Evolutionary conservation across 768 basidiomycete species (phyloP), one percentile per base, ranked within the genome.

Genomic region (Calocybe gangraenosa): DNA sequence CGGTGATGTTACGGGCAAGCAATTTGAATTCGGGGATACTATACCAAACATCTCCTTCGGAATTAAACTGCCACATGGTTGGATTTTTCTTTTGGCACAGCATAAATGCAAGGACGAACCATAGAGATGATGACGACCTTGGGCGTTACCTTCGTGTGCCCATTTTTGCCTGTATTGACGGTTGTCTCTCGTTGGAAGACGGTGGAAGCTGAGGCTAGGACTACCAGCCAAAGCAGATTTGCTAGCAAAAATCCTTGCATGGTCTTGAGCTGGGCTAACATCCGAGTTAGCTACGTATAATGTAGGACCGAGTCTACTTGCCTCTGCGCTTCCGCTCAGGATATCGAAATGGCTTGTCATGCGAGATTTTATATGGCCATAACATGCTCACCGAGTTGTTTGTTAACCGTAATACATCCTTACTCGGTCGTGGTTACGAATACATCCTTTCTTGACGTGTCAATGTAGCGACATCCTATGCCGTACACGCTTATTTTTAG

Each of bases 71-170:
- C 8, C 13, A 31, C 37, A 10, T 14, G 10, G 32, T 31, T 9
- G 30, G 28, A 7, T 36, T 4, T 32, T 22, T 3, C 2, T 5
- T 9, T 40, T 28, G n/a, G 28, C 17, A 18, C 5, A 42, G 19
- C n/a, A 18, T 13, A 17, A 5, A 7, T 15, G 17, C 25, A 8
- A 8, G 18, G 32, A 22, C 46, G 31, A 5, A 51, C 50, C 50
- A 51, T 51, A 3, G 50, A 51, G 9, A 51, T 51, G 13, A 51
- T 51, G n/a, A 51, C 28, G 20, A 51, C 46, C 44, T 47, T 33
- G 2, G 50, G 50, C 20, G 41, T 17, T 21, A 51, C 33, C 15
- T 39, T 45, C 9, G 10, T 25, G 25, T 11, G 25, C 5, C 25
- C n/a, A n/a, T n/a, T n/a, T 10, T 18, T 14, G 15, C 22, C 43